Evolutionary conservation across 371 early-diverging fungal species (phyloP).

Genomic region (Synchytrium microbalum): DNA sequence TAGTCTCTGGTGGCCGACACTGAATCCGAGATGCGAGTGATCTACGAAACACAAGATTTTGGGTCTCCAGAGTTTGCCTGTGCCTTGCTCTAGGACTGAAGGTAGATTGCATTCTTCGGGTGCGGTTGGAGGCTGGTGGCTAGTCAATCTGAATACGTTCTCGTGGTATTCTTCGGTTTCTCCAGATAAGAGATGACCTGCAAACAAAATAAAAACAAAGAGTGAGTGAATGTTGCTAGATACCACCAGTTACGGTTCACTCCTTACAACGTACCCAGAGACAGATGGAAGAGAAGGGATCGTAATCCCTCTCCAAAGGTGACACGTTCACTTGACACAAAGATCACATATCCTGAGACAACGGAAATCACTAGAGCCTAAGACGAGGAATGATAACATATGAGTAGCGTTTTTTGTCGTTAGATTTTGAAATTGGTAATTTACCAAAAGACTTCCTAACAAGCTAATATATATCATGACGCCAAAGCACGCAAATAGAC

Average conservation of each 20-base stretch:
- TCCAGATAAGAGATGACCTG: neutral
- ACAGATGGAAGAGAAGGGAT: neutral
- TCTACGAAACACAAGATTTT: neutral
- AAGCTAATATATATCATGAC: neutral
- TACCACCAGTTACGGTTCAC: too few species aligned
- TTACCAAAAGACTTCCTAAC: neutral
- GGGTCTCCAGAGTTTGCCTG: neutral
- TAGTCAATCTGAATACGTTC: neutral
- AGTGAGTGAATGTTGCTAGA: too few species aligned
- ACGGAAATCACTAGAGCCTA: neutral
- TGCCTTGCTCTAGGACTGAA: neutral
- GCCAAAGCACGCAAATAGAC: neutral
- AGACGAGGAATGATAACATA: too few species aligned
- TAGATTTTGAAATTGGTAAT: too few species aligned
- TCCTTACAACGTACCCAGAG: slow-evolving; percentile 2
- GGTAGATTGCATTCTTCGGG: neutral
- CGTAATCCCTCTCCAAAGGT: neutral
- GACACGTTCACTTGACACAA: neutral
- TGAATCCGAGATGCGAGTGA: neutral
- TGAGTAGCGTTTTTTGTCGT: too few species aligned
- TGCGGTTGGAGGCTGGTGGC: neutral
- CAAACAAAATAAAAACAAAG: too few species aligned
- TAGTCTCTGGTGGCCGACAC: neutral
- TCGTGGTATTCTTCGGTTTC: slow-evolving; percentile 4
- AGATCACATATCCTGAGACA: neutral